Base-by-base conservation (phyloP, 164 flowering plant genomes). In the Chimonanthus salicifolius region DNA sequence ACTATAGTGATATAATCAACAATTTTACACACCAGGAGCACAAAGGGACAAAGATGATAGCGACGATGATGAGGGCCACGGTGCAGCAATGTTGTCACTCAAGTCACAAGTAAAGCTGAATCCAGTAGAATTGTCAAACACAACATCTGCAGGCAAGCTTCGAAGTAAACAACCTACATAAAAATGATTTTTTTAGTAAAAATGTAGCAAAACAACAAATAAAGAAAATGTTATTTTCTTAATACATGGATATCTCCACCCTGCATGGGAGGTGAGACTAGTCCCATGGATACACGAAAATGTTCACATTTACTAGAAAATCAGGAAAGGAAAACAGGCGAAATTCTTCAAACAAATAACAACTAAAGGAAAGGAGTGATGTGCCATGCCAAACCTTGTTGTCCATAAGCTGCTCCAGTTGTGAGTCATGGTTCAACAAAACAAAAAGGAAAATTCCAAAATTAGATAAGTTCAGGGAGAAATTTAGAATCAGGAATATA, bases 11-110 rank as follows among this genome's bases (percentile, higher is more conserved):
- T 33, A 33, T 33, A 33, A 33, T 33, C 33, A 33, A 33, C 33
- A 33, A 33, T 66, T 67, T 21, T 13, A 73, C 77, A 80, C 85
- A 93, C 99, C 99, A 49, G 98, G 92, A 60, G 98, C 99, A 79
- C 98, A 95, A 67, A 95, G 87, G 62, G 97, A 81, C 64, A 94
- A 70, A 33, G 97, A 87, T 69, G 97, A 80, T 70, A 87, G 68
- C 45, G 98, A 89, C 6, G 99, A 85, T 10, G 97, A 89, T 6
- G 87, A 87, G 68, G 99, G 99, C 99, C 99, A 95, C 69, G 99
- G 99, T 72, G 99, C 99, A 76, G 82, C 97, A 84, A 93, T 88
- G 73, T 93, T 93, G 87, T 95, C 98, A 77, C 78, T 89, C 78
- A 92, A 86, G 75, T 95, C 98, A 82, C 99, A 95, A 44, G 92